Evolutionary conservation across 2,329 filamentous ascomycete genomes (phyloP), one percentile per base, ranked within the genome.

Genomic region (Aspergillus sp.): DNA sequence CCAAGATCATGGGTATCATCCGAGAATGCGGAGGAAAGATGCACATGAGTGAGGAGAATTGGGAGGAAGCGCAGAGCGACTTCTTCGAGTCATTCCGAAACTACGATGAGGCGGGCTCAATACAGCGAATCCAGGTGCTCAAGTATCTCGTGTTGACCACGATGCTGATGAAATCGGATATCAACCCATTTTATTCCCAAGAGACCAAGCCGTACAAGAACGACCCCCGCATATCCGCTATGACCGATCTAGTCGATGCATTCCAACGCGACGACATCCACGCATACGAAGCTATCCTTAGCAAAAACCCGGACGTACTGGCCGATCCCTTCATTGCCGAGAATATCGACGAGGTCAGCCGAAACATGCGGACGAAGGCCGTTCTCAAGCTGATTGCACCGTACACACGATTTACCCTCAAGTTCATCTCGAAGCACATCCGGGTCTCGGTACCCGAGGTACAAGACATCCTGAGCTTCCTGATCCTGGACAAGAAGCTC

Each of bases 21-120:
- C 90, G 94, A 57, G 95, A 99, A 80, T 99, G 95, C 75, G 95
- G 95, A 71, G 95, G 95, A 69, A 99, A 99, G 83, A 99, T 99
- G 95, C 93, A 98, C 81, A 98, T 99, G 95, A 95, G 91, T 76
- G 95, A 99, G 82, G 95, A 98, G 80, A 98, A 98, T 75, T 99
- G 95, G 95, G 92, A 95, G 75, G 91, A 93, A 71, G 95, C 95
- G 1, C 93, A 98, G 78, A 94, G 88, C 69, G 95, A 98, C 80
- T 99, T 99, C 78, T 97, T 97, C 77, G 95, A 99, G 76, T 96
- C 94, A 1, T 99, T 99, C 82, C 90, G 93, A 59, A 98, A 97
- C 80, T 99, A 98, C 79, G 95, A 99, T 74, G 95, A 99, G 81
- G 95, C 95, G 42, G 95, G 95, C 49, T 97, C 93, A 25, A 85